Evolutionary conservation across 177 flowering plant genomes (phyloP).

Genomic region (Telopea speciosissima): DNA sequence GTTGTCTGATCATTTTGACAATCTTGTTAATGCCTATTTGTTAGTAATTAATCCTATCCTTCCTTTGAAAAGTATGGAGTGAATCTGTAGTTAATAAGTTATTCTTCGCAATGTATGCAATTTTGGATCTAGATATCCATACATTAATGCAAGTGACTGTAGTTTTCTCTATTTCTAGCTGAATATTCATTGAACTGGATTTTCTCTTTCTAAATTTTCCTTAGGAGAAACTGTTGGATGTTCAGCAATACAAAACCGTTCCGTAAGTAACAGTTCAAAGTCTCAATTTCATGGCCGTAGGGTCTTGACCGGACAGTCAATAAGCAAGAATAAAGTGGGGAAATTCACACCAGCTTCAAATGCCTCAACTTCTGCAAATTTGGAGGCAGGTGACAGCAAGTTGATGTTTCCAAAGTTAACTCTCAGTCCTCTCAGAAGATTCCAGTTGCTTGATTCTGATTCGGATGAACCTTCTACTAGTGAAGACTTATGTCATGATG

Average conservation of each 20-base stretch:
- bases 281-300: slow-evolving; percentile 36
- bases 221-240: slow-evolving; percentile 20
- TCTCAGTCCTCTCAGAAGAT: slow-evolving; percentile 68
- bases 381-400: slow-evolving; percentile 21
- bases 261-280: slow-evolving; percentile 67
- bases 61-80: not conserved
- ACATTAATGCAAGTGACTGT: not conserved
- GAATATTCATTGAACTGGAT: not conserved
- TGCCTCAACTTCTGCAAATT: slow-evolving; percentile 26
- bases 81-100: not conserved
- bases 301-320: slow-evolving; percentile 34
- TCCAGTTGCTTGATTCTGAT: slow-evolving; percentile 82
- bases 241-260: slow-evolving; percentile 22
- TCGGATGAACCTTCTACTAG: slow-evolving; percentile 48
- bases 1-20: too few relatives aligned
- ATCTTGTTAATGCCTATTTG: too few relatives aligned
- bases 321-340: slow-evolving; percentile 15
- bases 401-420: slow-evolving; percentile 39
- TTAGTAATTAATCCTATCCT: too few relatives aligned
- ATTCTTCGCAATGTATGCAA: not conserved
- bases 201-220: not conserved
- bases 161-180: not conserved
- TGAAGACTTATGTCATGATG: slow-evolving; percentile 15
- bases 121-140: not conserved
- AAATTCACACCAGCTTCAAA: slow-evolving; percentile 27